Conservation (phyloP, 2,329 filamentous ascomycete genomes). For the Cladosporium sp. region DNA sequence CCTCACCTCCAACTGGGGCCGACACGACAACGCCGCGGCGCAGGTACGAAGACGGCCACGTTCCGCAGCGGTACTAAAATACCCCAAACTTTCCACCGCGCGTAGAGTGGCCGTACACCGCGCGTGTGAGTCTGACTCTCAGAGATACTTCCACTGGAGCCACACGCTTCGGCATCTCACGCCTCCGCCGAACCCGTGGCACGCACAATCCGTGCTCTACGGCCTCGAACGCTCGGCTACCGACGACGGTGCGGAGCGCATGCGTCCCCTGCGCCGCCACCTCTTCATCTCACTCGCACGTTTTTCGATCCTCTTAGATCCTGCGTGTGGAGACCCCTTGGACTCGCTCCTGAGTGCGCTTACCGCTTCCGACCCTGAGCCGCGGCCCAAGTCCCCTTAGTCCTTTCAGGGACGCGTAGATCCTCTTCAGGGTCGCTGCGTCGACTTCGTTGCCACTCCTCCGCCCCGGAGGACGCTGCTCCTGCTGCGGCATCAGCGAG, state of each 20-base stretch:
- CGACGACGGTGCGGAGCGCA: conserved; percentile 2
- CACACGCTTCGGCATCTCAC: no score
- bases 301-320: conserved; percentile 5
- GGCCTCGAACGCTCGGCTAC: neutral
- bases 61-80: neutral
- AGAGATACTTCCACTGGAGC: no score
- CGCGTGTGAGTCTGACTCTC: neutral
- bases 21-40: no score
- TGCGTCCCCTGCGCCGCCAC: neutral
- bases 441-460: neutral
- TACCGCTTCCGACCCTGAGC: neutral
- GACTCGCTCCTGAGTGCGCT: neutral
- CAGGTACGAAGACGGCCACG: neutral
- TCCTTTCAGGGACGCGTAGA: neutral
- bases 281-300: neutral
- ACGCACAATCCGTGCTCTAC: no score
- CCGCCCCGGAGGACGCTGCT: neutral
- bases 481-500: neutral
- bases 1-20: no score
- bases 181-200: no score
- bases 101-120: neutral
- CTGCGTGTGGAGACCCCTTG: neutral
- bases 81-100: neutral
- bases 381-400: neutral
- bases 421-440: neutral